Evolutionary conservation across 106 monocot genomes (phyloP).

Genomic region (Apostasia shenzhenica): DNA sequence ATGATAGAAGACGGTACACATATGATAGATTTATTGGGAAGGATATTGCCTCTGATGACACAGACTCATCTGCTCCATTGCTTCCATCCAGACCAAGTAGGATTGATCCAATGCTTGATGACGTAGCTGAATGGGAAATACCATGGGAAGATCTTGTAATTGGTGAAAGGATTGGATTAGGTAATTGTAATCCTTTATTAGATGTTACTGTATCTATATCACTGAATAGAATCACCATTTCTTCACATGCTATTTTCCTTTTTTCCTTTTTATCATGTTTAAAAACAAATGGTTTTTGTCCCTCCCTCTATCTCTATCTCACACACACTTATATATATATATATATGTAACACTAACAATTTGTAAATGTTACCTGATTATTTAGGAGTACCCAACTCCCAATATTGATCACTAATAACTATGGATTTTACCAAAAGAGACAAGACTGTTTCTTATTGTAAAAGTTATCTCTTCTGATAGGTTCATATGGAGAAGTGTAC

Average conservation of each 20-base stretch:
- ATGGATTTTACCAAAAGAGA: no score
- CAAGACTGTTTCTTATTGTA: neutral
- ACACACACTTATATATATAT: no score
- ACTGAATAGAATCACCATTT: no score
- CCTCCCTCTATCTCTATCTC: no score
- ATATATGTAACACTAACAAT: no score
- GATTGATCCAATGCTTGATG: constrained; percentile 85
- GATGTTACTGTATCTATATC: no score
- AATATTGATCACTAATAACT: no score
- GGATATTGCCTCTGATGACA: constrained; percentile 7
- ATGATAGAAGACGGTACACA: constrained; percentile 27
- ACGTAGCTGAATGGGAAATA: constrained; percentile 91
- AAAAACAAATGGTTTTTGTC: no score
- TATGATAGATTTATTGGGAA: constrained; percentile 10
- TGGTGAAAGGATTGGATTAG: constrained; percentile 99
- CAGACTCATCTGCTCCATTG: constrained; percentile 9
- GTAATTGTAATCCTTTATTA: constrained; percentile 25
- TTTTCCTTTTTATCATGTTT: no score
- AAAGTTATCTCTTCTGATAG: constrained; percentile 22
- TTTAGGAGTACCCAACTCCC: no score
- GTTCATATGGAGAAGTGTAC: constrained; percentile 99
- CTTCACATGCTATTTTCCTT: no score
- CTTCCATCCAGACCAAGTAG: constrained; percentile 14
- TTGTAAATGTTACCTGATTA: no score
- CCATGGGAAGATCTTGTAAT: constrained; percentile 91